Conservation (phyloP, 2,329 filamentous ascomycete species). For the Trichophyton mentagrophytes region DNA sequence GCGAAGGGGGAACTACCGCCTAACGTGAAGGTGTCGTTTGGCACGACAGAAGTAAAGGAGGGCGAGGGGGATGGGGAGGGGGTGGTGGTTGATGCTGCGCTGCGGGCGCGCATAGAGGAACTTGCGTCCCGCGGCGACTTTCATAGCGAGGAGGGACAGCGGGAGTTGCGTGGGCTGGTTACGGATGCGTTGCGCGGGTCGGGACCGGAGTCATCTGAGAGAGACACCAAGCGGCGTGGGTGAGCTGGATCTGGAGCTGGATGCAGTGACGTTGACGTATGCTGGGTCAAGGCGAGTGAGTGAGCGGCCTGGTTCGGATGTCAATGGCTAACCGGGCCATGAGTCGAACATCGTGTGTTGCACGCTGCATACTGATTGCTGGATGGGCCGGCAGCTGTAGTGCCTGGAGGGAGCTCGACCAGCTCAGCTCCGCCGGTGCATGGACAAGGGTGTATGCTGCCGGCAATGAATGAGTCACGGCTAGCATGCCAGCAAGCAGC, state of each 20-base stretch:
- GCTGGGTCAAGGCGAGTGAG: too few relatives aligned
- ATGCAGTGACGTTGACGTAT: too few relatives aligned
- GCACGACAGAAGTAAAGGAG: conserved; percentile 47
- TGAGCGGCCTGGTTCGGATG: too few relatives aligned
- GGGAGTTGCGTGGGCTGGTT: conserved; percentile 63
- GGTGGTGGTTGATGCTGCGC: conserved; percentile 62
- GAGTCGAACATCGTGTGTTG: too few relatives aligned
- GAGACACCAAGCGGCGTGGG: not conserved
- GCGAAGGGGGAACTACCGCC: conserved; percentile 44
- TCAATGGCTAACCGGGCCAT: too few relatives aligned
- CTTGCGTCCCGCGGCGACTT: conserved; percentile 75
- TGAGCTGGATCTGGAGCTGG: not conserved
- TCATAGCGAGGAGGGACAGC: conserved; percentile 65
- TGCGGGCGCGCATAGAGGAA: conserved; percentile 77
- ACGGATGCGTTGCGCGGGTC: conserved; percentile 64
- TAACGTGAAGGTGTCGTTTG: conserved; percentile 65
- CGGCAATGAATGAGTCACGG: too few relatives aligned
- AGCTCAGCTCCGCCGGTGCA: too few relatives aligned
- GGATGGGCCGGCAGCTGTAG: too few relatives aligned
- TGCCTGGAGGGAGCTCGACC: too few relatives aligned
- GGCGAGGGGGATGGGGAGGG: conserved; percentile 43
- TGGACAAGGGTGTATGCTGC: too few relatives aligned
- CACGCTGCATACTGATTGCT: too few relatives aligned
- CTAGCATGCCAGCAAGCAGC: too few relatives aligned
- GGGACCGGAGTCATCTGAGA: conserved; percentile 14